Conservation (phyloP, 2,329 filamentous ascomycete species). For the Monascus ruber region DNA sequence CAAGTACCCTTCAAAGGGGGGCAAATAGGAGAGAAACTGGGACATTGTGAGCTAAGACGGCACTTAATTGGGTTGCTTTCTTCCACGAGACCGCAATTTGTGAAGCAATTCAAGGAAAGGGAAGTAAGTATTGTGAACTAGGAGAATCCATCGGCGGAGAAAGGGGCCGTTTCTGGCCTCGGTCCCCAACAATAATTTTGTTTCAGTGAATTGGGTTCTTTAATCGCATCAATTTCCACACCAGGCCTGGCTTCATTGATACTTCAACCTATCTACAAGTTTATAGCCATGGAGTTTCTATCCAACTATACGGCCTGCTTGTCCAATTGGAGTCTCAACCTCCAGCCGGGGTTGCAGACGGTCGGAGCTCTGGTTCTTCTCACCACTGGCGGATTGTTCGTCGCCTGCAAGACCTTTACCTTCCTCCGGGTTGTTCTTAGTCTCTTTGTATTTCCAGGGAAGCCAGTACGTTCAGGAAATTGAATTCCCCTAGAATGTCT, state of each 20-base stretch:
- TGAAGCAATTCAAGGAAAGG: too few species aligned
- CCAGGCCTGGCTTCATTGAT: background rate
- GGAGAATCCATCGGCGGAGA: too few species aligned
- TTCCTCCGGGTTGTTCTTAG: constrained; percentile 53
- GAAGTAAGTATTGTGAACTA: too few species aligned
- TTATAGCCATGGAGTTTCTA: constrained; percentile 20
- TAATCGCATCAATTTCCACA: background rate
- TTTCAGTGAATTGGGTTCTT: constrained; percentile 4
- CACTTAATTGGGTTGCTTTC: too few species aligned
- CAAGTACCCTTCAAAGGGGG: constrained; percentile 39
- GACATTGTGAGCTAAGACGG: constrained; percentile 10
- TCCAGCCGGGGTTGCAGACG: constrained; percentile 26
- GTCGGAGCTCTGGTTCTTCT: constrained; percentile 25
- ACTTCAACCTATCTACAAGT: background rate
- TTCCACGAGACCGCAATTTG: too few species aligned
- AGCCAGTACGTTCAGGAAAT: constrained; percentile 28
- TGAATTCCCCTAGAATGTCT: background rate
- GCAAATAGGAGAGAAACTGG: constrained; percentile 19
- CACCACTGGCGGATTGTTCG: constrained; percentile 45
- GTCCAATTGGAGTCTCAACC: constrained; percentile 22
- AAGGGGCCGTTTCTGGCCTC: too few species aligned
- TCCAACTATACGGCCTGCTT: constrained; percentile 20
- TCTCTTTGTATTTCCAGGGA: constrained; percentile 53
- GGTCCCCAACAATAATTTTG: background rate
- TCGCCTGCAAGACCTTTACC: constrained; percentile 47